Base-by-base conservation (phyloP, 495 filamentous ascomycete genomes). In the Daldinia bambusicola region DNA sequence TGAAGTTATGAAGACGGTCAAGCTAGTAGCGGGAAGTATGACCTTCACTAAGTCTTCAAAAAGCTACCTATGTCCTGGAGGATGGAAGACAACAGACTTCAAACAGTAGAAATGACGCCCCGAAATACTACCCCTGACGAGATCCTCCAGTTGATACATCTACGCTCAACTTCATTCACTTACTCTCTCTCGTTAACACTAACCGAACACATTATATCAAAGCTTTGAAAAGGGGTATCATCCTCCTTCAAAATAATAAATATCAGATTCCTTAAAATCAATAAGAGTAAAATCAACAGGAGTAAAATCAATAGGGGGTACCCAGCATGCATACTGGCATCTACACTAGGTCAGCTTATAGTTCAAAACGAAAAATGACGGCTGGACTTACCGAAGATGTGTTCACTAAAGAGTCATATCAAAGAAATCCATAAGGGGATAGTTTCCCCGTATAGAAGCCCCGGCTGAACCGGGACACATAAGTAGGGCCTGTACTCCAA, bases 201-300 rank as follows among this genome's bases (percentile, higher is more conserved):
- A 8, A 32, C 26, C 26, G 8, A 31, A 7, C 12, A 1, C 4
- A 53, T 14, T 2, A 30, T 16, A 1, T 1, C 2, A 51, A 34
- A 20, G 6, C 1, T 56, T 16, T 12, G 4, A 56, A 56, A 56
- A 20, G 53, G 53, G 53, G 53, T 56, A 56, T 56, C 53, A 56
- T 37, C 32, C 12, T 56, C 32, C 53, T 37, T n/a, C 32, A 37
- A 20, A 8, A 56, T 9, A 56, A 0, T 2, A 32, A 56, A 37
- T 9, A 10, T 1, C 31, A 56, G 32, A 56, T 56, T 22, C n/a
- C 3, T 12, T 56, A 37, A 34, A 37, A 56, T 18, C n/a, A 31
- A n/a, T n/a, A n/a, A n/a, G n/a, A n/a, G n/a, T n/a, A n/a, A n/a
- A n/a, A n/a, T n/a, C n/a, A n/a, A n/a, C n/a, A n/a, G n/a, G n/a